Percentiles rank a stretch among this genome's conserved stretches.
Conservation (phyloP, 345 rosid genomes). For the Citrus hindsii region DNA sequence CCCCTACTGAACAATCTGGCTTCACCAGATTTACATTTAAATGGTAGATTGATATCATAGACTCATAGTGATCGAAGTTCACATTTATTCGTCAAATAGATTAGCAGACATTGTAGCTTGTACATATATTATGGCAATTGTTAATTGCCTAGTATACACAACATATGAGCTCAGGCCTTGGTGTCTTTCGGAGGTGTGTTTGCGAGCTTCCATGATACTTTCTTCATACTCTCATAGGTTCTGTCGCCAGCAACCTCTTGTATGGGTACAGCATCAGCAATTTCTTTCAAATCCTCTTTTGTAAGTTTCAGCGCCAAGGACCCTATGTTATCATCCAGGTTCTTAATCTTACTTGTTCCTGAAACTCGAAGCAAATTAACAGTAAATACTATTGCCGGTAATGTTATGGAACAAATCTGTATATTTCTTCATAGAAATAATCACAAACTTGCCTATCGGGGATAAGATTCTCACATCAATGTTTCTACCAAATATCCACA, state of each 20-base stretch:
- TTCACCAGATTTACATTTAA: not conserved
- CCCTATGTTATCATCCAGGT: slow-evolving; percentile 45
- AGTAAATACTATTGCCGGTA: not conserved
- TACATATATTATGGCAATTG: not conserved
- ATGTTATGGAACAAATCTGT: not conserved
- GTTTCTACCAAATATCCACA: not conserved
- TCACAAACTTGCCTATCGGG: not conserved
- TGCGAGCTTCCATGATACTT: slow-evolving; percentile 31
- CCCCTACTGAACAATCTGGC: not conserved
- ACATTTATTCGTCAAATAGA: not conserved
- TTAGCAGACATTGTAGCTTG: not conserved
- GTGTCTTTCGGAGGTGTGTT: slow-evolving; percentile 32
- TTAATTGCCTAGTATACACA: not conserved
- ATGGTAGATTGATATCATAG: not conserved
- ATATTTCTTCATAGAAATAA: not conserved
- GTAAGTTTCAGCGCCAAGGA: slow-evolving; percentile 33
- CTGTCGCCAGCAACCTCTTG: slow-evolving; percentile 44
- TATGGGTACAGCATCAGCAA: slow-evolving; percentile 37
- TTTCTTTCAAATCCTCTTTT: slow-evolving; percentile 33
- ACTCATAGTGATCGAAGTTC: not conserved
- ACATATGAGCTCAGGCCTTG: not conserved
- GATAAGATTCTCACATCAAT: too few relatives aligned
- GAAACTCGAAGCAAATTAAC: not conserved
- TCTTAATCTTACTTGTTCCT: slow-evolving; percentile 57
- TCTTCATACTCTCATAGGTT: slow-evolving; percentile 12